A percentile compares a stretch with the other conserved stretches of the same genome.
Evolutionary conservation across 202 grass and related monocot genomes (phyloP).

Genomic region (Dendrocalamus latiflorus): DNA sequence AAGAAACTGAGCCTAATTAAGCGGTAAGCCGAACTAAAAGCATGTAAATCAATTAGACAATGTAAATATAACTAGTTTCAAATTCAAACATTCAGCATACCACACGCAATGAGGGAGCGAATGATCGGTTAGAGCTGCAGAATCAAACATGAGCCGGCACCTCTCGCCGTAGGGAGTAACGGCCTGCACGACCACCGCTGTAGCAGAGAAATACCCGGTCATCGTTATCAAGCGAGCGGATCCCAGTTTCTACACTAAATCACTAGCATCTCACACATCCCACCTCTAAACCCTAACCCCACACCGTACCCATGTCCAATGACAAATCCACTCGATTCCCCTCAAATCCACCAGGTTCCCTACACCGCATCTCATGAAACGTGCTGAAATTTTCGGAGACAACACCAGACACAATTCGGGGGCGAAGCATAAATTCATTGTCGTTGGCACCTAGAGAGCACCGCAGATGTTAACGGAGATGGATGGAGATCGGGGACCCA

Average conservation of each 20-base stretch:
- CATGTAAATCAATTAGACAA: constrained; percentile 54
- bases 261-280: constrained; percentile 30
- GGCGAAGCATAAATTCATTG: neutral
- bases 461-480: neutral
- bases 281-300: constrained; percentile 21
- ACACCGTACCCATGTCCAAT: neutral
- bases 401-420: neutral
- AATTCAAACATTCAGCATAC: constrained; percentile 87
- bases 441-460: neutral
- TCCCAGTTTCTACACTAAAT: constrained; percentile 66
- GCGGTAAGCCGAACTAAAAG: constrained; percentile 27
- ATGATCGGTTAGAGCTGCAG: constrained; percentile 68
- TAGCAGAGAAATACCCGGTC: constrained; percentile 65
- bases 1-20: constrained; percentile 56
- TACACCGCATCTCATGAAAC: constrained; percentile 3
- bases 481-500: constrained; percentile 50
- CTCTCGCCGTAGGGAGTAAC: constrained; percentile 56
- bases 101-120: constrained; percentile 84
- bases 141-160: constrained; percentile 58
- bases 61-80: constrained; percentile 55
- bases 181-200: constrained; percentile 52
- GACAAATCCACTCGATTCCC: constrained; percentile 27
- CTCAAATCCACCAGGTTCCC: constrained; percentile 25
- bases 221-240: constrained; percentile 62
- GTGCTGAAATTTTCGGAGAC: neutral